Evolutionary conservation across 192 early-diverging fungal genomes (phyloP).

Genomic region (Entophlyctis luteolus): DNA sequence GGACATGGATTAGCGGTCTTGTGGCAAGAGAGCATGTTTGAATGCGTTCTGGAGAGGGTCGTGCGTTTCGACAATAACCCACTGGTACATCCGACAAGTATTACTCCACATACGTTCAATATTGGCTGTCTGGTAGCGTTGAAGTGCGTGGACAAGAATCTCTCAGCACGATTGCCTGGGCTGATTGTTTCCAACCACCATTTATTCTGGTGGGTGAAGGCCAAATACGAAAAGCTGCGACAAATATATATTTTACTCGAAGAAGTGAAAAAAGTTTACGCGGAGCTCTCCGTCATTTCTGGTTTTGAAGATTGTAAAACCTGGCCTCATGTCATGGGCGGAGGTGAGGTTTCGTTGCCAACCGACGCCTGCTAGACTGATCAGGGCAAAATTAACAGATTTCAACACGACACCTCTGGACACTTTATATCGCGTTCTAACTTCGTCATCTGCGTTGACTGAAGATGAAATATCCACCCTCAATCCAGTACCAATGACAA

Average conservation of each 20-base stretch:
- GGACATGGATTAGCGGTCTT: constrained; percentile 5
- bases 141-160: background rate
- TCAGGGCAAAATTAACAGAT: background rate
- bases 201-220: constrained; percentile 38
- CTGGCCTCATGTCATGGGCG: constrained; percentile 34
- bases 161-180: background rate
- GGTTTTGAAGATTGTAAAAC: background rate
- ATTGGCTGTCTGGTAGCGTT: background rate
- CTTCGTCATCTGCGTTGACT: background rate
- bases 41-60: background rate
- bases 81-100: background rate
- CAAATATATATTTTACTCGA: constrained; percentile 34
- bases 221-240: constrained; percentile 32
- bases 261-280: constrained; percentile 9
- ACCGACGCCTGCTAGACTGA: background rate
- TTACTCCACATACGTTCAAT: background rate
- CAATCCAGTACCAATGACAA: background rate
- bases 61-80: constrained; percentile 2
- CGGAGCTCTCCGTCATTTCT: background rate
- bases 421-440: constrained; percentile 18
- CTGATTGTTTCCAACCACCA: constrained; percentile 39
- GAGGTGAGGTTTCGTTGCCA: constrained; percentile 24
- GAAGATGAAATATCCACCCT: background rate
- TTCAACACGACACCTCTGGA: constrained; percentile 27
- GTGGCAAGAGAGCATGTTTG: background rate